These are phyloP conservation scores for Macrotyloma uniflorum DNA, from an alignment of 306 rosid species.

Conservation along the genomic window DNA sequence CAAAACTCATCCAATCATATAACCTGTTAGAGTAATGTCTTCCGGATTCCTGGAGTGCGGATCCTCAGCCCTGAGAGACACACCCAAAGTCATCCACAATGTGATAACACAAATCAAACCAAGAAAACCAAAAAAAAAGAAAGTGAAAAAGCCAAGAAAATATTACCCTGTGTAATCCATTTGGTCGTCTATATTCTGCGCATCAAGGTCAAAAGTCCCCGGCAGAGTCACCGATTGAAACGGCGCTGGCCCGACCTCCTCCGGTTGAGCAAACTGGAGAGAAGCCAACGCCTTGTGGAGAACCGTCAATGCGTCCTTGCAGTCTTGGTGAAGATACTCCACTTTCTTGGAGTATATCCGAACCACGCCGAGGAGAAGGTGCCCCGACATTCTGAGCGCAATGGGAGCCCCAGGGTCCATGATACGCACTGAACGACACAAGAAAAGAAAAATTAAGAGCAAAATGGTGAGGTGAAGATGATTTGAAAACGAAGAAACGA, in stretches of 20 bases:
- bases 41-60: conserved; percentile 58
- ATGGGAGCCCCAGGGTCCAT: conserved; percentile 93
- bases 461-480: not conserved
- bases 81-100: conserved; percentile 14
- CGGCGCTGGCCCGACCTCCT: conserved; percentile 74
- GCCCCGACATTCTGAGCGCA: conserved; percentile 84
- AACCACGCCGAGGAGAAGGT: conserved; percentile 82
- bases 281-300: conserved; percentile 58
- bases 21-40: conserved; percentile 81
- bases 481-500: not conserved
- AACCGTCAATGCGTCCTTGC: conserved; percentile 50
- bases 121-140: not conserved
- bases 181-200: conserved; percentile 48
- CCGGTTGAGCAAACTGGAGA: conserved; percentile 59
- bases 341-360: conserved; percentile 90
- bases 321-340: conserved; percentile 69
- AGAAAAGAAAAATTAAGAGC: not conserved
- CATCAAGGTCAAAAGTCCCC: conserved; percentile 68
- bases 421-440: conserved; percentile 53
- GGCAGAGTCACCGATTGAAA: conserved; percentile 74
- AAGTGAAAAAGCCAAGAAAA: not conserved
- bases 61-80: conserved; percentile 53
- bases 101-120: not conserved
- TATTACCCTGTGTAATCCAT: conserved; percentile 48
- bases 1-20: not conserved